A percentile compares a stretch with the other conserved stretches of the same genome.
These are phyloP conservation scores for Entoloma clypeatum DNA, from an alignment of 1,284 basidiomycete species.

Conservation along the genomic window DNA sequence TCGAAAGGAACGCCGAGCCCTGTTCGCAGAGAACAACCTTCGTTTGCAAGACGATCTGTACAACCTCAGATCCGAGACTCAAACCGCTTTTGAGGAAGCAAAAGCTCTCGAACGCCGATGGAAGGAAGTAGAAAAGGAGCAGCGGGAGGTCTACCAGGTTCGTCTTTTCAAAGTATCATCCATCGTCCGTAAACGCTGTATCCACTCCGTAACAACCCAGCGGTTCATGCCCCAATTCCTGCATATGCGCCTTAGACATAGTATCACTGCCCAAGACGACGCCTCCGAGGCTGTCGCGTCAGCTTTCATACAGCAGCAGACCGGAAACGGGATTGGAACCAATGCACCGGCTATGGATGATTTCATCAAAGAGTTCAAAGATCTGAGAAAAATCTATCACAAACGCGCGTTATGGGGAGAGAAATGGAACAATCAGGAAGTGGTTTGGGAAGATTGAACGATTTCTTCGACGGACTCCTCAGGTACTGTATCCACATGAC, in stretches of 20 bases:
- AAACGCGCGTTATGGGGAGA: constrained; percentile 88
- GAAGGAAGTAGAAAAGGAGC: constrained; percentile 83
- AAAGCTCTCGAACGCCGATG: constrained; percentile 75
- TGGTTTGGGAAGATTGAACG: constrained; percentile 64
- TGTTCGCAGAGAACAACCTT: constrained; percentile 62
- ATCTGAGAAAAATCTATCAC: constrained; percentile 81
- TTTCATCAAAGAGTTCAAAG: constrained; percentile 86
- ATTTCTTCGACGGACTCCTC: constrained; percentile 2
- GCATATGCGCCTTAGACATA: constrained; percentile 79
- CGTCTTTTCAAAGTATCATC: constrained; percentile 18
- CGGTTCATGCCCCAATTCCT: constrained; percentile 83
- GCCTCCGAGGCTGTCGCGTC: constrained; percentile 78
- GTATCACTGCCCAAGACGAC: constrained; percentile 86
- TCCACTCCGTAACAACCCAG: constrained; percentile 39
- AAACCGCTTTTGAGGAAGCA: constrained; percentile 82
- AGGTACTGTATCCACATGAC: background rate
- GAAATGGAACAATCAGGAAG: constrained; percentile 79
- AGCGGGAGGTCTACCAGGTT: constrained; percentile 85
- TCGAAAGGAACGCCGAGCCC: constrained; percentile 5
- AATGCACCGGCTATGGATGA: constrained; percentile 69
- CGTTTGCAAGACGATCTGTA: constrained; percentile 72
- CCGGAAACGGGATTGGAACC: constrained; percentile 35
- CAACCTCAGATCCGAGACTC: constrained; percentile 71
- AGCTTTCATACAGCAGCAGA: constrained; percentile 64
- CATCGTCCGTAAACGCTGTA: constrained; percentile 6